Evolutionary conservation across 306 rosid genomes (phyloP), one percentile per base, ranked within the genome.

Genomic region (Cicer arietinum): DNA sequence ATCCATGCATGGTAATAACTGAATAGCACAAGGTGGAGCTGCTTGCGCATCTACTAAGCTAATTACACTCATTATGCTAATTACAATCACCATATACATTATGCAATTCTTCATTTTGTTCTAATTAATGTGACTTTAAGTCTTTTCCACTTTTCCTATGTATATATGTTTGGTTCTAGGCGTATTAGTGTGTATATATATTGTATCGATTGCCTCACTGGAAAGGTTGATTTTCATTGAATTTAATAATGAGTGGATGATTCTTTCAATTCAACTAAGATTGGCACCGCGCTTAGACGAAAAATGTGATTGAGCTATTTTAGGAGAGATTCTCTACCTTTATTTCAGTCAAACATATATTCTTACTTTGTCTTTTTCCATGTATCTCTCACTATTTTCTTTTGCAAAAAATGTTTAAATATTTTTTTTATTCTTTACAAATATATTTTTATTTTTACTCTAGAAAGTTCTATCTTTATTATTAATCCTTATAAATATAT

Each of bases 1-100:
- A 1, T 0, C 1, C 3, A 22, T 37, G 57, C 98, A 92, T 5
- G 84, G 80, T 1, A 4, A 0, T 56, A 82, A 18, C 45, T 37
- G 22, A 16, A 0, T 0, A 1, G 70, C 50, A 37, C 88, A 84
- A 16, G 5, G 0, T 0, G 78, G 54, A 0, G 8, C 0, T 2
- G 1, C 0, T 57, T 74, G 77, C 2, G 76, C 85, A 51, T 74
- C 73, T 20, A 17, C 82, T 12, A 71, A 16, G 5, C 59, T n/a
- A 13, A 46, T 71, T 7, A 51, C 8, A 3, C 5, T 7, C 0
- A 30, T 54, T 6, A 2, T 37, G 10, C 39, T 54, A 54, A 54
- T 54, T 18, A 17, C 59, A 16, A 54, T 0, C 6, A 54, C 9
- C 37, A 18, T 53, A 16, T 5, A 16, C n/a, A 56, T 12, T 13